phyloP scores from a whole-genome alignment of 2,329 filamentous ascomycete species.

The Ceratocystis smalleyi region DNA sequence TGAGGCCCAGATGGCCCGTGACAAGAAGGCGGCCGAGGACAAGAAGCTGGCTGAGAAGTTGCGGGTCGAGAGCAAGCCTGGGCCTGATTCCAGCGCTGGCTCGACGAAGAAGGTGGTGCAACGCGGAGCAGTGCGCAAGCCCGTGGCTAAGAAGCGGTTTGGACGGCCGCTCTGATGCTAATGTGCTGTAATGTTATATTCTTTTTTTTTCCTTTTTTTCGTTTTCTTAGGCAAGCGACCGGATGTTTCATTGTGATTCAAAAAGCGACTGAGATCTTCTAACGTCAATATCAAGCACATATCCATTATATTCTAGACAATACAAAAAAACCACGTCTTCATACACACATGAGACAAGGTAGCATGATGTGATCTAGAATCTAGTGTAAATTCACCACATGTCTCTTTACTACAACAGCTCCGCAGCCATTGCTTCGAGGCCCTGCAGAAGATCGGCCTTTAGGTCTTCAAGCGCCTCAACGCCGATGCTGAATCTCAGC shows the following conservation, averaged over 20 bases:
- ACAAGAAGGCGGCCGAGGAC: constrained; percentile 54
- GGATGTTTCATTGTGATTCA: background rate
- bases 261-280: background rate
- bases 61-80: constrained; percentile 31
- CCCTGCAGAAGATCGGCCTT: constrained; percentile 56
- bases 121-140: constrained; percentile 46
- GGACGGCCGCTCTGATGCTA: constrained; percentile 15
- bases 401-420: constrained; percentile 18
- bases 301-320: background rate
- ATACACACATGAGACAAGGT: background rate
- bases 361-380: too few relatives aligned
- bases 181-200: too few relatives aligned
- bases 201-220: too few relatives aligned
- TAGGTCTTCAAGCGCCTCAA: constrained; percentile 78
- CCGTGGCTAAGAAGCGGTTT: constrained; percentile 17
- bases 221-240: background rate
- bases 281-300: background rate
- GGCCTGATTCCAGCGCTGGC: constrained; percentile 9
- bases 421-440: constrained; percentile 39
- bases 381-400: background rate
- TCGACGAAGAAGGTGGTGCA: constrained; percentile 42
- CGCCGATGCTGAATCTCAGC: constrained; percentile 68
- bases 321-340: too few relatives aligned
- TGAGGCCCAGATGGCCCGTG: constrained; percentile 78
- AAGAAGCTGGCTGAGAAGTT: constrained; percentile 36